Evolutionary conservation across 225 moss, liverwort and hornwort genomes (phyloP).

Genomic region (Bryoerythrophyllum caledonicum): DNA sequence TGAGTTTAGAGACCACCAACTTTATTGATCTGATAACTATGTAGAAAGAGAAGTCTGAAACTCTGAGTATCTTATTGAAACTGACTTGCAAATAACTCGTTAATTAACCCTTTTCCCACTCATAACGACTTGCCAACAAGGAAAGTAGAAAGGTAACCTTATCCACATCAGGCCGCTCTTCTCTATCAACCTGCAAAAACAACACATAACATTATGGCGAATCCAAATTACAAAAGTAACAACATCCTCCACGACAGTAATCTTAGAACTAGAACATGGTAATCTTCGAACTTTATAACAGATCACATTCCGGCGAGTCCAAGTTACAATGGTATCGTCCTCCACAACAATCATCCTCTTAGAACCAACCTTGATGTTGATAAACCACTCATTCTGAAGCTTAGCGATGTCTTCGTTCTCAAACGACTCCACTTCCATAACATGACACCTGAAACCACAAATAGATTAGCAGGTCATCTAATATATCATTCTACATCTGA

Average conservation of each 20-base stretch:
- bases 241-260: too few species aligned
- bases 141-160: conserved; percentile 53
- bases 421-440: conserved; percentile 99
- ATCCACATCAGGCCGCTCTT: conserved; percentile 98
- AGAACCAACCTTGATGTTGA: conserved; percentile 80
- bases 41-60: too few species aligned
- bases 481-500: not conserved
- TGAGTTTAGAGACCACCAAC: too few species aligned
- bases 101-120: not conserved
- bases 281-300: too few species aligned
- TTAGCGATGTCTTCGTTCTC: conserved; percentile 92
- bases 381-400: conserved; percentile 95
- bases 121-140: conserved; percentile 13
- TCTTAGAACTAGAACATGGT: not conserved
- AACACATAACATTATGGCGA: not conserved
- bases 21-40: too few species aligned
- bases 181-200: conserved; percentile 85
- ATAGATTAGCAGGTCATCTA: not conserved
- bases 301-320: not conserved
- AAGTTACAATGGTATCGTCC: too few species aligned
- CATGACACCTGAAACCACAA: conserved; percentile 80
- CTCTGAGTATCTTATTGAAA: too few species aligned
- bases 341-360: too few species aligned
- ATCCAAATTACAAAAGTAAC: not conserved
- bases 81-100: not conserved